Base-by-base conservation (phyloP, 441 rosid species). In the Omphalea diandra region DNA sequence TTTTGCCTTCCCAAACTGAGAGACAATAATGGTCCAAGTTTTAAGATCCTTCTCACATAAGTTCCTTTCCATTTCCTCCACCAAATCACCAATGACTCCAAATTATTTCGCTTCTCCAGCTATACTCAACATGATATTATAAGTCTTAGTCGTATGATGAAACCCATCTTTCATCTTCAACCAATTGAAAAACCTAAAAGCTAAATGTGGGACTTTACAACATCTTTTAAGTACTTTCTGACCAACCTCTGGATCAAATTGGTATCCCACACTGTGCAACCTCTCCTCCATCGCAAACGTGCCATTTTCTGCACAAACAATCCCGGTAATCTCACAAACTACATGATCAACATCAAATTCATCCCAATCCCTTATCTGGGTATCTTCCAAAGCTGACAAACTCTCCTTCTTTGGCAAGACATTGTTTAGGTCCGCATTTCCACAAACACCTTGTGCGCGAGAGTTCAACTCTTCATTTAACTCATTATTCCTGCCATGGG, bases 201-300 rank as follows among this genome's bases (percentile, higher is more conserved):
- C 97, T 59, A 83, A 78, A 77, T 84, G 89, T 22, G 98, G 93
- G 78, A 85, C 89, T 79, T 88, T 85, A 50, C 82, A 86, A 81
- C 95, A 88, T 75, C 93, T 81, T 64, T 87, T 85, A 59, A 93
- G 76, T 12, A 93, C 98, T 57, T 82, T 90, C 54, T 86, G 97
- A 17, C 88, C 95, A 38, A 85, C 71, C 44, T 81, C 86, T 1
- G 83, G 73, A 14, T 86, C 89, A 69, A 86, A 83, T 50, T 20
- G 77, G 66, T 76, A 70, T 63, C 80, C 81, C 38, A 79, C 40
- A 8, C 77, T 82, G 68, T 83, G 87, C 52, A 92, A 75, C 76
- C 76, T 79, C 47, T 88, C 88, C 79, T 87, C 94, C 94, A 90
- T 85, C 9, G 86, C 72, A 71, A 73, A 60, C 20, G 31, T 20